phyloP scores from a whole-genome alignment of 2,329 filamentous ascomycete genomes.

The Aspergillus neoniger region DNA sequence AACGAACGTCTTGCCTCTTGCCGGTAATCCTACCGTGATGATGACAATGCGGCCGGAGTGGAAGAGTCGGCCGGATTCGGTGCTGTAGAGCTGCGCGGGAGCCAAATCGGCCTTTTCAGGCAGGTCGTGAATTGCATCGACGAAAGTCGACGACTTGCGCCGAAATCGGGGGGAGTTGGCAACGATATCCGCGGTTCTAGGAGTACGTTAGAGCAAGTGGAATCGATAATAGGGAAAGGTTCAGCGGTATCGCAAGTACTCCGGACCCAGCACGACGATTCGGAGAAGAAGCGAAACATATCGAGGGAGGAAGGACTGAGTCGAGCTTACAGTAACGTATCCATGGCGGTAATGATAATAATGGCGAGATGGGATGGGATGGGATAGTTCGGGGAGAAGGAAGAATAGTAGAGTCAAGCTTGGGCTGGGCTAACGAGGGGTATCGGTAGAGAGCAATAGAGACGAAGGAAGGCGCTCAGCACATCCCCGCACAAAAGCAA shows the following conservation, averaged over 20 bases:
- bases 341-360: slow-evolving; percentile 39
- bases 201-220: slow-evolving; percentile 27
- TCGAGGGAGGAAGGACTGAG: neutral
- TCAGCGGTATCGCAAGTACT: neutral
- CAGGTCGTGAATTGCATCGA: slow-evolving; percentile 95
- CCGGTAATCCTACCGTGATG: slow-evolving; percentile 91
- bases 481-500: neutral
- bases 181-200: slow-evolving; percentile 85
- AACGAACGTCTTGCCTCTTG: slow-evolving; percentile 86
- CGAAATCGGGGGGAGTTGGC: slow-evolving; percentile 87
- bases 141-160: slow-evolving; percentile 91
- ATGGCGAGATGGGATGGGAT: neutral
- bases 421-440: neutral
- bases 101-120: slow-evolving; percentile 81
- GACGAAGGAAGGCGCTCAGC: neutral
- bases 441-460: neutral
- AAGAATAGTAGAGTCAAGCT: slow-evolving; percentile 10
- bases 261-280: neutral
- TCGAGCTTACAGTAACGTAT: slow-evolving; percentile 50
- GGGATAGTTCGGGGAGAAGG: neutral
- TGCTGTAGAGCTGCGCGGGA: slow-evolving; percentile 95
- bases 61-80: slow-evolving; percentile 94
- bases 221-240: neutral
- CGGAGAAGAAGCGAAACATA: neutral
- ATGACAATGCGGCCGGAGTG: slow-evolving; percentile 97